Evolutionary conservation across 2,329 filamentous ascomycete species (phyloP).

Genomic region (Beauveria brongniartii): DNA sequence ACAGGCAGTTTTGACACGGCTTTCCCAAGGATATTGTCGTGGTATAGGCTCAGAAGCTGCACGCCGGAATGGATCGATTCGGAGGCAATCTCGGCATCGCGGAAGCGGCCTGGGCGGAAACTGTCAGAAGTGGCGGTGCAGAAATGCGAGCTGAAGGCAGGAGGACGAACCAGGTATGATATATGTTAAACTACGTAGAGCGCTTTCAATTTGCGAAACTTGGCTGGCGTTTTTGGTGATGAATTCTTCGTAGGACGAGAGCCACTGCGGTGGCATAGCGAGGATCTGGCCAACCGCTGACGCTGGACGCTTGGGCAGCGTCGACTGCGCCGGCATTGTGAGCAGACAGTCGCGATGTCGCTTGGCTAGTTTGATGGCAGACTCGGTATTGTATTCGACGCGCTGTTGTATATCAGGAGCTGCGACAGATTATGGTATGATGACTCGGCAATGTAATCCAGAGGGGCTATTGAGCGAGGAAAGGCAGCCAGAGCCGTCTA

Average conservation of each 20-base stretch:
- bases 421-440: no score
- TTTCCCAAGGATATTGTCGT: constrained; percentile 74
- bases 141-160: not conserved
- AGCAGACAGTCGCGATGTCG: not conserved
- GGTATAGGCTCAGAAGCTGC: constrained; percentile 84
- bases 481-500: no score
- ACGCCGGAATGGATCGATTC: constrained; percentile 86
- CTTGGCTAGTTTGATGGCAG: no score
- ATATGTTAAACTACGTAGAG: constrained; percentile 85
- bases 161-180: constrained; percentile 69
- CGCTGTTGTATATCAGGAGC: no score
- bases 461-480: no score
- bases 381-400: no score
- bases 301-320: constrained; percentile 12
- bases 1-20: constrained; percentile 51
- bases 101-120: constrained; percentile 59
- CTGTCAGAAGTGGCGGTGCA: not conserved
- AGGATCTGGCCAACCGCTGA: constrained; percentile 32
- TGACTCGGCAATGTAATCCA: no score
- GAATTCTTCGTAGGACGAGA: constrained; percentile 74
- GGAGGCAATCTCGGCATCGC: constrained; percentile 89
- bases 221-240: constrained; percentile 92
- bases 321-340: constrained; percentile 11
- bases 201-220: constrained; percentile 91
- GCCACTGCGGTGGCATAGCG: constrained; percentile 55